Conservation (phyloP, 2,329 filamentous ascomycete genomes). For the Sclerotinia borealis region DNA sequence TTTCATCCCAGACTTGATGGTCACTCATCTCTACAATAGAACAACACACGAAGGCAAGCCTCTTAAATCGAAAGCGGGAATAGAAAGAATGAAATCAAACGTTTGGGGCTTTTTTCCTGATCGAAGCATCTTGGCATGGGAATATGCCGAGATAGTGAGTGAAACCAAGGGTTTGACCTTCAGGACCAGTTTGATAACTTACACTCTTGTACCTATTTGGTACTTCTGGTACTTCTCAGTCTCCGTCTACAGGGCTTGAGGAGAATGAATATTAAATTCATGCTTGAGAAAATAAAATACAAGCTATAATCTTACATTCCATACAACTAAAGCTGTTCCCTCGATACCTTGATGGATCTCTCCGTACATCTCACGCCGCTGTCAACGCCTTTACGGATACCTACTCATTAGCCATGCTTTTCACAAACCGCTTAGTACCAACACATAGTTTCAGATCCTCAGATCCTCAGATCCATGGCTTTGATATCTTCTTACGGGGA, state of each 20-base stretch:
- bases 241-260: background rate
- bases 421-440: background rate
- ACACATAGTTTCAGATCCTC: slow-evolving; percentile 2
- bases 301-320: background rate
- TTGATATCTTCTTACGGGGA: background rate
- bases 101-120: background rate
- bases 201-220: background rate
- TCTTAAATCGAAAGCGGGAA: background rate
- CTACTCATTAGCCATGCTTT: background rate
- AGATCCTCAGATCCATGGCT: background rate
- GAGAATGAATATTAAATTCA: background rate
- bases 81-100: background rate
- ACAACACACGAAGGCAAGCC: background rate
- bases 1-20: too few species aligned
- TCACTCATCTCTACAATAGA: too few species aligned
- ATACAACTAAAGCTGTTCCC: background rate
- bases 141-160: background rate
- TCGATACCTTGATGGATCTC: background rate
- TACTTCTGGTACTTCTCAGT: background rate
- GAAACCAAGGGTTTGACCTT: background rate
- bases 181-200: too few species aligned
- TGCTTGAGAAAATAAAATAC: background rate
- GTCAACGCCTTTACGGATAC: background rate
- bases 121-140: background rate
- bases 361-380: background rate